These are phyloP conservation scores for Triglochin maritima DNA, from an alignment of 106 monocot species.

Conservation along the genomic window DNA sequence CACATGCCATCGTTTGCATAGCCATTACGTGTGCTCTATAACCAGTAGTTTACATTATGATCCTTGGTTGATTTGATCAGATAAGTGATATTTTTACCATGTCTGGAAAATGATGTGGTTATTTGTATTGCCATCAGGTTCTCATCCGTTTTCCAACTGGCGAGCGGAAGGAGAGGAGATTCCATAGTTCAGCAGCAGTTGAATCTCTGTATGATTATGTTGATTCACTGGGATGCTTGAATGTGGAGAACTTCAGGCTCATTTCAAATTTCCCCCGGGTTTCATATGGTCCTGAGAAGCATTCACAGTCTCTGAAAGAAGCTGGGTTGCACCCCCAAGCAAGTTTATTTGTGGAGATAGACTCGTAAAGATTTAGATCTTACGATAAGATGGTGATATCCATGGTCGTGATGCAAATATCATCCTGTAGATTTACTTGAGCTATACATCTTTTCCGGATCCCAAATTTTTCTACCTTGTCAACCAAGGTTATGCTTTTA, in stretches of 20 bases:
- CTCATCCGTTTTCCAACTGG: constrained; percentile 69
- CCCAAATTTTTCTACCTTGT: too few species aligned
- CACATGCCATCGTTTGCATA: too few species aligned
- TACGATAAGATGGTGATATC: too few species aligned
- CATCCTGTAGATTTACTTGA: too few species aligned
- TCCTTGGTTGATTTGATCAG: too few species aligned
- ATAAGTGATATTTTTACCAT: too few species aligned
- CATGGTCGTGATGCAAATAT: too few species aligned
- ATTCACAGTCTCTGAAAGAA: constrained; percentile 43
- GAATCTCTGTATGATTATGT: constrained; percentile 63
- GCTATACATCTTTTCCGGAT: too few species aligned
- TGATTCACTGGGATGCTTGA: constrained; percentile 66
- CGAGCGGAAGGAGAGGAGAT: constrained; percentile 79
- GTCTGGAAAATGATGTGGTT: too few species aligned
- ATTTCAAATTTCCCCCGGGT: constrained; percentile 68
- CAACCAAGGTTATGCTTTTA: too few species aligned
- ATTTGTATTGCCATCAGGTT: constrained; percentile 22
- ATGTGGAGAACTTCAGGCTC: constrained; percentile 52
- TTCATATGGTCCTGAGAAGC: constrained; percentile 59
- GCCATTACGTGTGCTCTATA: too few species aligned
- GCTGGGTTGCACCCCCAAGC: constrained; percentile 41
- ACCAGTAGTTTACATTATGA: too few species aligned
- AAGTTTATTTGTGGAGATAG: constrained; percentile 27
- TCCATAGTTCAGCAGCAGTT: constrained; percentile 39
- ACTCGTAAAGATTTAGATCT: constrained; percentile 2